phyloP scores from a whole-genome alignment of 352 stramenopile species.

The Thraustochytrium sp. region DNA sequence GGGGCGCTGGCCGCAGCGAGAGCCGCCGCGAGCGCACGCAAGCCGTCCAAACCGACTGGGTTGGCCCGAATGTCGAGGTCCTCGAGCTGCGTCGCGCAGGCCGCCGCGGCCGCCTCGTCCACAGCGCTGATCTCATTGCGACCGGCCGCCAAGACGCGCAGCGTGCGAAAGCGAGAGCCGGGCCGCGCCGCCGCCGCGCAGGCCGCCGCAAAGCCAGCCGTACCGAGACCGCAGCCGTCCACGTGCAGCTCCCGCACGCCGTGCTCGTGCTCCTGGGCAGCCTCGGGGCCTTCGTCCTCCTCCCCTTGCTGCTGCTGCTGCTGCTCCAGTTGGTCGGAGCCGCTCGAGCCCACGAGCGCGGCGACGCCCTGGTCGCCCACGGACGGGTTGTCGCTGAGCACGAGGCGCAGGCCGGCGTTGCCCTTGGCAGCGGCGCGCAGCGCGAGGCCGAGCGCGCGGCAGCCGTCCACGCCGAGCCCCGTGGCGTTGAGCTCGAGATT shows the following conservation, averaged over 20 bases:
- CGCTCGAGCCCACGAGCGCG: background rate
- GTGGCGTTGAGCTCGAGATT: conserved; percentile 19
- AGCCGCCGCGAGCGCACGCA: background rate
- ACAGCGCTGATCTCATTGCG: background rate
- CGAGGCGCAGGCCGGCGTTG: background rate
- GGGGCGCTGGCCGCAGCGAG: background rate
- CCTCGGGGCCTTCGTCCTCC: background rate
- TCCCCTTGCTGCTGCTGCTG: background rate
- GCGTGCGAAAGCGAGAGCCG: background rate
- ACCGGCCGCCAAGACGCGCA: background rate
- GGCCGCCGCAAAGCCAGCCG: background rate
- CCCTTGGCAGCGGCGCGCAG: background rate
- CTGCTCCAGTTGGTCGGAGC: background rate
- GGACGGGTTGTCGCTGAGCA: background rate
- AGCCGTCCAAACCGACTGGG: background rate
- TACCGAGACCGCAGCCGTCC: background rate
- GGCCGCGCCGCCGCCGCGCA: background rate
- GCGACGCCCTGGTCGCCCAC: background rate
- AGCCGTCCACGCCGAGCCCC: background rate
- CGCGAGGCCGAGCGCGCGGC: background rate
- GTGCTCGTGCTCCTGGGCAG: background rate
- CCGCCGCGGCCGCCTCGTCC: background rate
- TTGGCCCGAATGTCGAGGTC: background rate
- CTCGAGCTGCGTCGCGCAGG: background rate
- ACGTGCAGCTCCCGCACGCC: background rate